phyloP scores from a whole-genome alignment of 495 filamentous ascomycete species.

The Aspergillus saccharolyticus region DNA sequence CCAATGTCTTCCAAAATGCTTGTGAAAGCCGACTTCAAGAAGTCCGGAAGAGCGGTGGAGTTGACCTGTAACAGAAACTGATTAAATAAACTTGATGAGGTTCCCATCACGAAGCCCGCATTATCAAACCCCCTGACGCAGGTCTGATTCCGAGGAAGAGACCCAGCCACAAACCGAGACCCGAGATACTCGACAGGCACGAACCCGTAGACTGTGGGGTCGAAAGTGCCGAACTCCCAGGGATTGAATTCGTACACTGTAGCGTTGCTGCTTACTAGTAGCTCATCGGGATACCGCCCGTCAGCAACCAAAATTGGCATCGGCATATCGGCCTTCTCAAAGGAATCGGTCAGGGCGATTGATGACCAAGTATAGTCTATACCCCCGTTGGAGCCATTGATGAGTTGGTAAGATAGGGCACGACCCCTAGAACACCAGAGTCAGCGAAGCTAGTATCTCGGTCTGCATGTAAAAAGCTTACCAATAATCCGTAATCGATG shows the following conservation, averaged over 20 bases:
- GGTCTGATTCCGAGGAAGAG: slow-evolving; percentile 48
- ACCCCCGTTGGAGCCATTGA: slow-evolving; percentile 73
- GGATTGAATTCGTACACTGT: slow-evolving; percentile 87
- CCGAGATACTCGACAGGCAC: slow-evolving; percentile 70
- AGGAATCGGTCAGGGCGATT: slow-evolving; percentile 63
- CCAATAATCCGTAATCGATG: slow-evolving; percentile 87
- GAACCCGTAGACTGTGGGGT: slow-evolving; percentile 78
- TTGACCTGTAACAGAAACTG: slow-evolving; percentile 58
- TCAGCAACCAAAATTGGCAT: slow-evolving; percentile 81
- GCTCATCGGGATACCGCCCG: slow-evolving; percentile 60
- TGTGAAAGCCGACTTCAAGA: slow-evolving; percentile 47
- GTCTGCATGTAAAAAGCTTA: slow-evolving; percentile 21
- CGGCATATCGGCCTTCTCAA: slow-evolving; percentile 65
- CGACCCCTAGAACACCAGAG: slow-evolving; percentile 42
- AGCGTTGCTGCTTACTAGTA: slow-evolving; percentile 64
- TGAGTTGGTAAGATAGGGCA: slow-evolving; percentile 75
- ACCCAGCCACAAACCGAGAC: slow-evolving; percentile 69
- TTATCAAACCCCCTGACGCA: slow-evolving; percentile 85
- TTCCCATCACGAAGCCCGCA: slow-evolving; percentile 81
- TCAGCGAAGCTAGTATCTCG: slow-evolving; percentile 9
- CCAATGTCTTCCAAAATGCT: slow-evolving; percentile 53
- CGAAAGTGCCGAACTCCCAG: slow-evolving; percentile 79
- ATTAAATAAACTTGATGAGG: slow-evolving; percentile 90
- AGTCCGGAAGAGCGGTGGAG: slow-evolving; percentile 46
- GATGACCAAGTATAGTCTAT: slow-evolving; percentile 82